Evolutionary conservation across 2,329 filamentous ascomycete species (phyloP).

Genomic region (Nemania serpens): DNA sequence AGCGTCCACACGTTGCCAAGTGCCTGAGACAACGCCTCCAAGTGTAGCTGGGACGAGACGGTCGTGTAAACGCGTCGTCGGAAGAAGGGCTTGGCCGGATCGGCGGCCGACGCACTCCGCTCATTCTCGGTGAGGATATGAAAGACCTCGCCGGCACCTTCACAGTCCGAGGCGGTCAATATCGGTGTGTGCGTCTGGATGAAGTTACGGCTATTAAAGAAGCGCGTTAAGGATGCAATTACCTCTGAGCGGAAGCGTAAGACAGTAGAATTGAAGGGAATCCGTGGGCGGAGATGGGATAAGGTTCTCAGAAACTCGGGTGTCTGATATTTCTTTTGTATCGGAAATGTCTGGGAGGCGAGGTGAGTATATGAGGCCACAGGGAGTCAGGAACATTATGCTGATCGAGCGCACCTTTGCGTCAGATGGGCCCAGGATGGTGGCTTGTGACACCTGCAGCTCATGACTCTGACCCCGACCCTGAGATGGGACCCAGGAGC

Average conservation of each 20-base stretch:
- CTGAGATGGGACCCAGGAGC: constrained; percentile 74
- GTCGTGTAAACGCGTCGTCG: constrained; percentile 89
- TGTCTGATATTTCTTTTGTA: constrained; percentile 96
- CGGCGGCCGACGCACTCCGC: constrained; percentile 40
- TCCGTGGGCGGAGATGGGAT: constrained; percentile 83
- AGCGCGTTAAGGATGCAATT: constrained; percentile 72
- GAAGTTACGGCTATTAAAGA: constrained; percentile 74
- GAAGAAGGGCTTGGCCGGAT: constrained; percentile 69
- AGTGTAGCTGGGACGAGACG: constrained; percentile 90
- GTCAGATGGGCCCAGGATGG: constrained; percentile 77
- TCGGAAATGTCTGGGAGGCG: constrained; percentile 73
- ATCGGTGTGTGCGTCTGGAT: constrained; percentile 90
- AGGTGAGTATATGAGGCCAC: constrained; percentile 32
- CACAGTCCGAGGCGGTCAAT: constrained; percentile 95
- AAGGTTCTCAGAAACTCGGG: constrained; percentile 86
- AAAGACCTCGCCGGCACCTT: constrained; percentile 95
- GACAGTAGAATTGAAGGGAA: constrained; percentile 78
- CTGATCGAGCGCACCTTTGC: constrained; percentile 65
- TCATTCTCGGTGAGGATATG: constrained; percentile 58
- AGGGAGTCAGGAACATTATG: constrained; percentile 14
- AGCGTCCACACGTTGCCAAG: constrained; percentile 92
- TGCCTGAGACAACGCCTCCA: constrained; percentile 88
- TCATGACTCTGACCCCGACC: constrained; percentile 77
- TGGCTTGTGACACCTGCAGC: constrained; percentile 72
- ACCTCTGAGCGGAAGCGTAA: constrained; percentile 82